phyloP scores from a whole-genome alignment of 208 protist genomes.

The Leishmania lainsoni region DNA sequence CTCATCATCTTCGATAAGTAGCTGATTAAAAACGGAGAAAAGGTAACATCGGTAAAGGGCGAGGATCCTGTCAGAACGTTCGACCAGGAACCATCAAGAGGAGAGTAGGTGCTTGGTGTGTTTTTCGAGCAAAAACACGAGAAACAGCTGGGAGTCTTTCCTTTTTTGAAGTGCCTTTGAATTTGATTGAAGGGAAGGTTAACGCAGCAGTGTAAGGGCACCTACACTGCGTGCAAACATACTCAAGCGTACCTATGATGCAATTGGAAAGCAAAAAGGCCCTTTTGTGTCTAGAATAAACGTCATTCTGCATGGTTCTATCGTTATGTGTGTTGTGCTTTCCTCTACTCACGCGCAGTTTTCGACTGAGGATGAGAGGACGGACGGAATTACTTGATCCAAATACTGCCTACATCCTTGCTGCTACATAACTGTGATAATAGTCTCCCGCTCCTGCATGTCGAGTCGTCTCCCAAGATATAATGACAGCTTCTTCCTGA shows the following conservation, averaged over 20 bases:
- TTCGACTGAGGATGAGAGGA: background rate
- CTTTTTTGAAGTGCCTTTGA: background rate
- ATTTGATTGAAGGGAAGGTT: background rate
- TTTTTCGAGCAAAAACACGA: background rate
- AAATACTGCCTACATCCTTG: background rate
- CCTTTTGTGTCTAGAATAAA: background rate
- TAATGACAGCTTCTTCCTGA: background rate
- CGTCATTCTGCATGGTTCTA: background rate
- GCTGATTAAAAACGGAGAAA: background rate
- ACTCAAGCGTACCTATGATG: background rate
- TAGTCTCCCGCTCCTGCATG: background rate
- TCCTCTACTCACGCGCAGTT: background rate
- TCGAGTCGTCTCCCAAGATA: background rate
- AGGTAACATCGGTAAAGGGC: background rate
- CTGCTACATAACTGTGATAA: background rate
- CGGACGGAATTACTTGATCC: background rate
- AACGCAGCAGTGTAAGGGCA: background rate
- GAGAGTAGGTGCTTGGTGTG: background rate
- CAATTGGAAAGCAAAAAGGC: constrained; percentile 3
- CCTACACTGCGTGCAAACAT: background rate
- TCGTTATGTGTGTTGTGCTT: background rate
- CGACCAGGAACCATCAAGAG: background rate
- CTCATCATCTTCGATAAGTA: constrained; percentile 22
- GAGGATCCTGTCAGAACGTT: background rate
- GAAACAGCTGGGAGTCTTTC: background rate